Evolutionary conservation across 2,329 filamentous ascomycete species (phyloP).

Genomic region (Penicillium brasilianum): DNA sequence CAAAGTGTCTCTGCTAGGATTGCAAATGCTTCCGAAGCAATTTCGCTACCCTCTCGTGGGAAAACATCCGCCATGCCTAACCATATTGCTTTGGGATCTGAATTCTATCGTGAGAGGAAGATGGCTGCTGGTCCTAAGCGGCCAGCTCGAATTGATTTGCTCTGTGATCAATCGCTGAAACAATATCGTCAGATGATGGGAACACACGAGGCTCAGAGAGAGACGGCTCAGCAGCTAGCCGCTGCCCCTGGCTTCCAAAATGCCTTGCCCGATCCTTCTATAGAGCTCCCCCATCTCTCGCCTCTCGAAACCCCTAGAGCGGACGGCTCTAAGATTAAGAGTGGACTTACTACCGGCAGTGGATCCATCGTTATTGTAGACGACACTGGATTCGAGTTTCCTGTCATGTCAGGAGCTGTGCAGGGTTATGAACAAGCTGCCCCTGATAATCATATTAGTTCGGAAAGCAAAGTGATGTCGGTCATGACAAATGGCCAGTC

Average conservation of each 20-base stretch:
- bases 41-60: slow-evolving; percentile 37
- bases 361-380: slow-evolving; percentile 90
- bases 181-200: slow-evolving; percentile 77
- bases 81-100: slow-evolving; percentile 52
- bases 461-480: slow-evolving; percentile 1
- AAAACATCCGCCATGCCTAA: slow-evolving; percentile 51
- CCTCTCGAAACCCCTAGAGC: slow-evolving; percentile 26
- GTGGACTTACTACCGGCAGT: slow-evolving; percentile 75
- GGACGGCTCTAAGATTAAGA: slow-evolving; percentile 46
- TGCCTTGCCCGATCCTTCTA: slow-evolving; percentile 9
- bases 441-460: not conserved
- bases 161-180: slow-evolving; percentile 78
- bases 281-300: slow-evolving; percentile 5
- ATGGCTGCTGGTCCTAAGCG: slow-evolving; percentile 43
- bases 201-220: slow-evolving; percentile 20
- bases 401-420: slow-evolving; percentile 48
- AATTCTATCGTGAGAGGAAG: slow-evolving; percentile 50
- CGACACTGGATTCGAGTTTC: slow-evolving; percentile 54
- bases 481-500: slow-evolving; percentile 20
- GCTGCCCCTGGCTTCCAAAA: slow-evolving; percentile 15
- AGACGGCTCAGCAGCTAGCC: slow-evolving; percentile 14
- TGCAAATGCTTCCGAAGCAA: slow-evolving; percentile 40
- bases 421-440: slow-evolving; percentile 12
- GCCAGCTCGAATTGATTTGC: slow-evolving; percentile 75
- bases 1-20: slow-evolving; percentile 41